A percentile compares a stretch with the other conserved stretches of the same genome.
Evolutionary conservation across 192 early-diverging fungal genomes (phyloP).

Genomic region (Backusella psychrophila): DNA sequence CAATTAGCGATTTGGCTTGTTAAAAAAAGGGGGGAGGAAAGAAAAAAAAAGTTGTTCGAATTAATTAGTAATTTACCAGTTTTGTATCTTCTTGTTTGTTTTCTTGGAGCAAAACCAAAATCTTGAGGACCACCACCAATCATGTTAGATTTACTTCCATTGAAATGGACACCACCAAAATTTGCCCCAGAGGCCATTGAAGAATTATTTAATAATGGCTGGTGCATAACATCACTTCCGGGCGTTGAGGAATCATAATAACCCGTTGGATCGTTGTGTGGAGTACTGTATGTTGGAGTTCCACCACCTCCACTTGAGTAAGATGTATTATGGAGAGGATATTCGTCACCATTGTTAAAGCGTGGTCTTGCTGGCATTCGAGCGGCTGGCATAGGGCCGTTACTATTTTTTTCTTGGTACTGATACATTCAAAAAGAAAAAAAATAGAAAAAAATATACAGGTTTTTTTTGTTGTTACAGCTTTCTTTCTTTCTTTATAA

Average conservation of each 20-base stretch:
- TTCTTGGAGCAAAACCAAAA: constrained; percentile 25
- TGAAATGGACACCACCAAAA: not conserved
- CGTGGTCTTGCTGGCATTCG: constrained; percentile 10
- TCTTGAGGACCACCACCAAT: constrained; percentile 9
- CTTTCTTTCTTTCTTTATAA: not conserved
- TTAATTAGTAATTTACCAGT: constrained; percentile 31
- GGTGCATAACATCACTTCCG: not conserved
- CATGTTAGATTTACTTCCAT: constrained; percentile 4
- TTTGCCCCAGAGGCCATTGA: not conserved
- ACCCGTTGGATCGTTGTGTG: not conserved
- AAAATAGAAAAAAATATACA: not conserved
- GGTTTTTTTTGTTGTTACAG: not conserved
- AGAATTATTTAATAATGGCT: constrained; percentile 7
- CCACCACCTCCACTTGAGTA: not conserved
- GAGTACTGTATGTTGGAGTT: not conserved
- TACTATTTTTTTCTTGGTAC: not conserved
- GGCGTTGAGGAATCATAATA: constrained; percentile 12
- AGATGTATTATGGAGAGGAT: constrained; percentile 6
- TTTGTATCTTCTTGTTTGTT: constrained; percentile 46
- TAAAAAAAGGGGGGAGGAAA: not conserved
- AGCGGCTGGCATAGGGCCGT: not conserved
- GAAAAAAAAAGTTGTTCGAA: not conserved
- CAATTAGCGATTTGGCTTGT: not conserved
- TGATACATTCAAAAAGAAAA: constrained; percentile 7
- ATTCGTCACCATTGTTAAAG: constrained; percentile 9